Percentiles rank a stretch among this genome's conserved stretches.
Evolutionary conservation across 2,329 filamentous ascomycete genomes (phyloP).

Genomic region (Colletotrichum salicis): DNA sequence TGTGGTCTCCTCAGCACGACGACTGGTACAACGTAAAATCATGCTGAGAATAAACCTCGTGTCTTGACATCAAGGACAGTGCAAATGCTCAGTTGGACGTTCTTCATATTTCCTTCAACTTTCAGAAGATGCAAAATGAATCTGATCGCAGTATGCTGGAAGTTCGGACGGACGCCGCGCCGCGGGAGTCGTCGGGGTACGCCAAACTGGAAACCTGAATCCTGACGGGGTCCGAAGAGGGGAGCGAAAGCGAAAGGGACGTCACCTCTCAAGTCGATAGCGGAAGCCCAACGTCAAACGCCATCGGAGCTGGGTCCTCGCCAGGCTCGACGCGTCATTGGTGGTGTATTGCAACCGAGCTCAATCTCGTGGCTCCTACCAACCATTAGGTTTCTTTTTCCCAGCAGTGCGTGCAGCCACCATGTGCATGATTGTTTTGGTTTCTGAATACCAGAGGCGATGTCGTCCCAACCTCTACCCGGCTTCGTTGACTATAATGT

Average conservation of each 20-base stretch:
- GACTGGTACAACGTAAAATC: background rate
- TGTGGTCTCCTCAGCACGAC: slow-evolving; percentile 7
- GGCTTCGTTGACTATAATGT: slow-evolving; percentile 9
- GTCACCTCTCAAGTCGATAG: slow-evolving; percentile 7
- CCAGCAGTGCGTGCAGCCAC: slow-evolving; percentile 3
- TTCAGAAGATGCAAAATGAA: background rate
- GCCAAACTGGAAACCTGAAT: background rate
- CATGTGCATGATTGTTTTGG: background rate
- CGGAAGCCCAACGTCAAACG: background rate
- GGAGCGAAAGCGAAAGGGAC: slow-evolving; percentile 6
- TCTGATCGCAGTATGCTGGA: background rate
- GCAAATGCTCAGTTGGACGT: background rate
- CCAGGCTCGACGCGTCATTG: slow-evolving; percentile 22
- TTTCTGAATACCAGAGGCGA: background rate
- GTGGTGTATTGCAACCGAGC: slow-evolving; percentile 23
- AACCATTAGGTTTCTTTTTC: slow-evolving; percentile 23
- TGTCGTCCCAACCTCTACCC: slow-evolving; percentile 14
- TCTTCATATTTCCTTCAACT: background rate
- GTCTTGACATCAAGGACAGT: background rate
- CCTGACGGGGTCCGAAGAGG: background rate
- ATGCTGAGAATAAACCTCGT: background rate
- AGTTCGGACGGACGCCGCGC: slow-evolving; percentile 5
- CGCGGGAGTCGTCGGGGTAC: slow-evolving; percentile 20
- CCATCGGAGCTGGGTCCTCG: slow-evolving; percentile 30
- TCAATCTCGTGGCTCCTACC: slow-evolving; percentile 1